Evolutionary conservation across 2,329 filamentous ascomycete genomes (phyloP), one percentile per base, ranked within the genome.

Genomic region (Venturia carpophila): DNA sequence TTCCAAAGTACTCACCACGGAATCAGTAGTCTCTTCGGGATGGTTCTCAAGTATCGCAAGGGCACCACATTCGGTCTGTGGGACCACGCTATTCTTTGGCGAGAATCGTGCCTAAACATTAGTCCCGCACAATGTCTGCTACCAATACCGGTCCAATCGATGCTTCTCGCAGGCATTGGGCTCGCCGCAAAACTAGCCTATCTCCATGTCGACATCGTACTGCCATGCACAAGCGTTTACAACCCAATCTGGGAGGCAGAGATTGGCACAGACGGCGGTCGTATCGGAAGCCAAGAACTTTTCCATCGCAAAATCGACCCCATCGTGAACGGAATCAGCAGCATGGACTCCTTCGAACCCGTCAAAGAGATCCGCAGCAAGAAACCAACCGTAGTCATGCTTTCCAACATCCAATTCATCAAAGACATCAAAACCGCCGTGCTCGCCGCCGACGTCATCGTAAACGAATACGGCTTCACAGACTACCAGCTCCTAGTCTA

Each of bases 371-470:
- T 84, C 68, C 79, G 79, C 61, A 79, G 82, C 1, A 74, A 79
- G 63, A 77, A 76, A 21, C 83, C 83, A 4, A 86, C 83, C 0
- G 82, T 84, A 5, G 82, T 82, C 43, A 86, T 86, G 83, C 70
- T 86, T 65, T 85, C 83, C 42, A 82, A 85, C 68, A 76, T 82
- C 24, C 62, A 80, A 67, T 79, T 77, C 69, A 78, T 69, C 70
- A 86, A 85, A 71, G 83, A 85, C 66, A 83, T 86, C 72, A 84
- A 84, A 72, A 84, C 79, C 4, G 83, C 83, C 19, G 80, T 86
- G 45, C 74, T 84, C 17, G 82, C 83, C 11, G 82, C 83, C 7
- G 83, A 86, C 68, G 79, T 86, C 67, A 85, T 86, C 68, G 79
- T 85, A 70, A 84, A 86, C 71, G 78, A 82, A 68, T 85, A 79